Evolutionary conservation across 2,329 filamentous ascomycete genomes (phyloP).

Genomic region (Sporothrix variecibatus): DNA sequence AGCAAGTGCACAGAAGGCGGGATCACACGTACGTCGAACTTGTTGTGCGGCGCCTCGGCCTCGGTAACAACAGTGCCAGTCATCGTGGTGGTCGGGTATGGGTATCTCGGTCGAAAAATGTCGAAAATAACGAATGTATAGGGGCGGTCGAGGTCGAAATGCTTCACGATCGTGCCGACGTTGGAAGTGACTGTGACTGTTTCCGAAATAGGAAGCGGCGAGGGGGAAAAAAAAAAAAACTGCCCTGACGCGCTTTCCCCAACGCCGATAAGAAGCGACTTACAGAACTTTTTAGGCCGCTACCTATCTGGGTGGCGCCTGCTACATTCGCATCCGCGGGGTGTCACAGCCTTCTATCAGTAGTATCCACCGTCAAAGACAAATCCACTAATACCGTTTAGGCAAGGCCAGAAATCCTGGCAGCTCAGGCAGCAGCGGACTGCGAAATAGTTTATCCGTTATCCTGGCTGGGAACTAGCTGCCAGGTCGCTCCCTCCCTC

Average conservation of each 20-base stretch:
- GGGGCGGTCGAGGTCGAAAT: neutral
- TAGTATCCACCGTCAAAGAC: too few species aligned
- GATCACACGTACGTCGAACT: slow-evolving; percentile 23
- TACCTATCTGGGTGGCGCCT: too few species aligned
- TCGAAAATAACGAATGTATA: neutral
- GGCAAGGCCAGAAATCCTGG: neutral
- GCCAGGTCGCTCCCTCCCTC: slow-evolving; percentile 17
- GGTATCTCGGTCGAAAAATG: neutral
- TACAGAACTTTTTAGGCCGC: neutral
- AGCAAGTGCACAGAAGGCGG: neutral
- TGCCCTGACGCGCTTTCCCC: slow-evolving; percentile 5
- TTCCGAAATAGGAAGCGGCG: neutral
- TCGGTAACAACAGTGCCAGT: slow-evolving; percentile 12
- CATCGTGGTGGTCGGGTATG: slow-evolving; percentile 12
- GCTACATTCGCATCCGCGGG: too few species aligned
- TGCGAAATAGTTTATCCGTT: slow-evolving; percentile 28
- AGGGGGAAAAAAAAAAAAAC: neutral
- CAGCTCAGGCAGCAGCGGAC: slow-evolving; percentile 17
- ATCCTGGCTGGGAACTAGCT: slow-evolving; percentile 1
- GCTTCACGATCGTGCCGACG: slow-evolving; percentile 4
- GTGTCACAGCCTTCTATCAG: too few species aligned
- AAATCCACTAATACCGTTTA: too few species aligned
- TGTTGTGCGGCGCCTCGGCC: slow-evolving; percentile 26
- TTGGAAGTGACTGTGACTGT: neutral
- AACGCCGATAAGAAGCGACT: slow-evolving; percentile 12